phyloP scores from a whole-genome alignment of 345 rosid genomes.

The Eucalyptus curtisii region DNA sequence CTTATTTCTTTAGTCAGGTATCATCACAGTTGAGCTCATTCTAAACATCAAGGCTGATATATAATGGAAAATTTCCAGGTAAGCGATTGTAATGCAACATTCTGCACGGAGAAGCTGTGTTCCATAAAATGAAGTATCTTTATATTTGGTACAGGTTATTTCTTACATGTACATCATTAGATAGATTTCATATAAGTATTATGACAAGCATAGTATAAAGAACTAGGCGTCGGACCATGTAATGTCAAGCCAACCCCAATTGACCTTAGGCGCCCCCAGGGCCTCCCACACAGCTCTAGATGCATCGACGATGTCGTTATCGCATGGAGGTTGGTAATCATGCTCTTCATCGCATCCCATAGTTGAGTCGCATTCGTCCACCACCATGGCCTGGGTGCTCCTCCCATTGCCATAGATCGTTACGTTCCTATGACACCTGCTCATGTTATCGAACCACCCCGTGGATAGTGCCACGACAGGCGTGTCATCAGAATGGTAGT shows the following conservation, averaged over 20 bases:
- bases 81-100: neutral
- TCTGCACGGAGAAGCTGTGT: neutral
- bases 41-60: neutral
- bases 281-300: neutral
- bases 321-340: neutral
- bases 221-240: neutral
- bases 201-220: neutral
- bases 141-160: neutral
- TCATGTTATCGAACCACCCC: constrained; percentile 5
- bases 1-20: neutral
- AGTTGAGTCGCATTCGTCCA: constrained; percentile 2
- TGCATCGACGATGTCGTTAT: neutral
- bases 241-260: neutral
- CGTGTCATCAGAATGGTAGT: neutral
- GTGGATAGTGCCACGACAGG: constrained; percentile 17
- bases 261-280: neutral
- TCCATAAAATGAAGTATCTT: neutral
- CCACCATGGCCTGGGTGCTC: neutral
- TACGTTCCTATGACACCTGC: neutral
- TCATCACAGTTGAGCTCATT: neutral
- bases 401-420: constrained; percentile 6
- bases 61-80: neutral
- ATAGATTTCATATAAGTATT: neutral
- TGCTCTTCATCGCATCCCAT: neutral
- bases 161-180: neutral